phyloP scores from a whole-genome alignment of 176 grass and related monocot genomes.

The Oryza nivara region DNA sequence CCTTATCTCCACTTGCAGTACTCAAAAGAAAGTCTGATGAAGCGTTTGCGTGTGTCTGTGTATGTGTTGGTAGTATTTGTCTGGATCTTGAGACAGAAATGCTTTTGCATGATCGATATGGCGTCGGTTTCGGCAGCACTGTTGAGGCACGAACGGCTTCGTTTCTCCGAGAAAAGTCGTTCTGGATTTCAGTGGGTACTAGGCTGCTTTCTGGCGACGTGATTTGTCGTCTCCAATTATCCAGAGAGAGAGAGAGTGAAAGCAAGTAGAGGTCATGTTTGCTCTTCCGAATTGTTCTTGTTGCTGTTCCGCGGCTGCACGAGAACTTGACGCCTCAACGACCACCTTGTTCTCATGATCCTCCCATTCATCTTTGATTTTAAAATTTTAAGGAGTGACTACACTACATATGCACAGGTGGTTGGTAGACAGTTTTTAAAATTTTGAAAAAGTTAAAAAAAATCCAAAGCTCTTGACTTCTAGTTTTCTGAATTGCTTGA shows the following conservation, averaged over 20 bases:
- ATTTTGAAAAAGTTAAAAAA: too few species aligned
- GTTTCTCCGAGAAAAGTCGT: neutral
- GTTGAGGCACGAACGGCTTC: neutral
- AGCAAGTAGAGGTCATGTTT: neutral
- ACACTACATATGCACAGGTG: too few species aligned
- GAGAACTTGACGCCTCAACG: neutral
- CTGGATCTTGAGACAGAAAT: neutral
- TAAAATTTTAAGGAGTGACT: too few species aligned
- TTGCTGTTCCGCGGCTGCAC: neutral
- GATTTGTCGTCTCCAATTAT: neutral
- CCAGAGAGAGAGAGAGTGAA: neutral
- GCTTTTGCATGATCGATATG: neutral
- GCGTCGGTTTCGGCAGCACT: neutral
- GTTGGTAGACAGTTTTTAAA: too few species aligned
- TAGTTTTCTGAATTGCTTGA: too few species aligned
- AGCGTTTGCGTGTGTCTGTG: neutral
- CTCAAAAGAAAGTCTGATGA: neutral
- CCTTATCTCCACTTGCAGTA: neutral
- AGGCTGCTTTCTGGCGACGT: neutral
- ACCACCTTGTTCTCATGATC: neutral
- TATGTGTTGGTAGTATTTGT: neutral
- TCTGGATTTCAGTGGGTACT: too few species aligned
- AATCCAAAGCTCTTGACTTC: too few species aligned
- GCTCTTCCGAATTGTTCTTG: neutral
- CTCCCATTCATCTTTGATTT: too few species aligned